Evolutionary conservation across 148 eudicot genomes (phyloP).

Genomic region (Fagopyrum esculentum): DNA sequence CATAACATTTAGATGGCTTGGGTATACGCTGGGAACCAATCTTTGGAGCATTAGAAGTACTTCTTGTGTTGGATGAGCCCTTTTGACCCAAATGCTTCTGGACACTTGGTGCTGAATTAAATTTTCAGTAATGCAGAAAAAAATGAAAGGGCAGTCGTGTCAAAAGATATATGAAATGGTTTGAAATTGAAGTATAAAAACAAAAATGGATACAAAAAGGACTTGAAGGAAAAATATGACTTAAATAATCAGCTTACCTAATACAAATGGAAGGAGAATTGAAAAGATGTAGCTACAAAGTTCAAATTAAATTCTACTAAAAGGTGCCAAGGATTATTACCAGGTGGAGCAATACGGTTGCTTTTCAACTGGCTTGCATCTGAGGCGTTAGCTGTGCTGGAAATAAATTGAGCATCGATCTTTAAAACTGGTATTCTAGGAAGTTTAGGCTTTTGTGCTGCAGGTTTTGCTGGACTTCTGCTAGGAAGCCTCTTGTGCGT

Average conservation of each 20-base stretch:
- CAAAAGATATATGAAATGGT: background rate
- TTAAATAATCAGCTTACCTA: background rate
- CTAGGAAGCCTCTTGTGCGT: slow-evolving; percentile 70
- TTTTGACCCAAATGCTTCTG: slow-evolving; percentile 31
- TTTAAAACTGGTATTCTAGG: slow-evolving; percentile 45
- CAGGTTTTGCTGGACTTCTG: slow-evolving; percentile 30
- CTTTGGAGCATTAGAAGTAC: slow-evolving; percentile 30
- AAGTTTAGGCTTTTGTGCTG: slow-evolving; percentile 50
- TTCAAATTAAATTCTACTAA: background rate
- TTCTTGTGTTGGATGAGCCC: slow-evolving; percentile 26
- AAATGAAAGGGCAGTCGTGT: background rate
- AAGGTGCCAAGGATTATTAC: slow-evolving; percentile 23
- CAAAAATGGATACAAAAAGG: background rate
- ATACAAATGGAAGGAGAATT: slow-evolving; percentile 11
- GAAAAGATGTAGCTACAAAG: slow-evolving; percentile 3
- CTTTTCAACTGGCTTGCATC: slow-evolving; percentile 30
- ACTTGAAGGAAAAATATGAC: background rate
- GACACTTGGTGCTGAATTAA: slow-evolving; percentile 28
- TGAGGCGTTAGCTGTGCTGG: slow-evolving; percentile 21
- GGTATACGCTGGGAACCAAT: slow-evolving; percentile 20
- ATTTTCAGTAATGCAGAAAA: background rate
- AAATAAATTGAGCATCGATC: slow-evolving; percentile 29
- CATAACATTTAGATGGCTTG: slow-evolving; percentile 29
- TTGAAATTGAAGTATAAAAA: background rate
- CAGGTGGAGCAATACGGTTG: slow-evolving; percentile 42